phyloP scores from a whole-genome alignment of 2,329 filamentous ascomycete species.

The Ceratocystis cacaofunesta region DNA sequence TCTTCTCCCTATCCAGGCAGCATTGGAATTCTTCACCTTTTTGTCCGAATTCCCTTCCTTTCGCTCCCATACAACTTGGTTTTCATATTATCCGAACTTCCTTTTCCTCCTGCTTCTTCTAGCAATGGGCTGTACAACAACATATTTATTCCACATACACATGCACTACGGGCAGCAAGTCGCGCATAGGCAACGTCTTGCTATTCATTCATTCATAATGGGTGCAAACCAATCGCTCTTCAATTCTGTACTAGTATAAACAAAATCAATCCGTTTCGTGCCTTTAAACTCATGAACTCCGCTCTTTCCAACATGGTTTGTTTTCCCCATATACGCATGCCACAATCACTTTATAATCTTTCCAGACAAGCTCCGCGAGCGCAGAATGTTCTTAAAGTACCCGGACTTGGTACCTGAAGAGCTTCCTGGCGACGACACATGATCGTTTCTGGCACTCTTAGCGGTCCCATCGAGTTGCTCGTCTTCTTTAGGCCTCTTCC shows the following conservation, averaged over 20 bases:
- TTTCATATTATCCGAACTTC: background rate
- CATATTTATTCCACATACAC: background rate
- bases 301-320: too few species aligned
- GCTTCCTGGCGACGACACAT: background rate
- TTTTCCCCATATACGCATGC: background rate
- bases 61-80: slow-evolving; percentile 17
- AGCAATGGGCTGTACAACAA: slow-evolving; percentile 2
- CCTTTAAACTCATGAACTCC: background rate
- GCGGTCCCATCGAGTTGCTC: background rate
- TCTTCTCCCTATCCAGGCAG: too few species aligned
- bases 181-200: background rate
- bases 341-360: background rate
- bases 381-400: background rate
- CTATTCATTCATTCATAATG: background rate
- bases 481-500: slow-evolving; percentile 1
- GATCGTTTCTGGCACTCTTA: background rate
- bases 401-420: background rate
- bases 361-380: background rate
- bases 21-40: background rate
- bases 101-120: background rate
- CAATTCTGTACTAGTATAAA: slow-evolving; percentile 14
- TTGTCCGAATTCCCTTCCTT: slow-evolving; percentile 10
- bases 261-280: background rate
- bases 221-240: background rate
- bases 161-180: background rate